phyloP scores from a whole-genome alignment of 306 rosid species.

The Hippophae gyantsensis region DNA sequence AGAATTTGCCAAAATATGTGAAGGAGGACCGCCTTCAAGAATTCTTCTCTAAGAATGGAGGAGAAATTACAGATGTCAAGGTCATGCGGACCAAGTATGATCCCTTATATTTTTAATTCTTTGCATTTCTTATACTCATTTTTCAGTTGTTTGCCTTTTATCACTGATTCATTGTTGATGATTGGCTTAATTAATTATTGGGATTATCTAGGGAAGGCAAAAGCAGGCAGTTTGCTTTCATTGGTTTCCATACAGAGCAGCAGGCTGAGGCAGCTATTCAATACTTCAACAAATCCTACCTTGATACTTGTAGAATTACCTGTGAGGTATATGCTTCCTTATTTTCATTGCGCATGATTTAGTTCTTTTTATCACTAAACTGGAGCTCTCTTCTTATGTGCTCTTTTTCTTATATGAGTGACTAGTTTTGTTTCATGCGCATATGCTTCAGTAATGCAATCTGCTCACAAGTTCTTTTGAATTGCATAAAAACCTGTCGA shows the following conservation, averaged over 20 bases:
- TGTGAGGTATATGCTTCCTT: constrained; percentile 56
- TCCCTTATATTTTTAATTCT: not conserved
- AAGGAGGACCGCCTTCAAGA: constrained; percentile 51
- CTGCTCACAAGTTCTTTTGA: too few species aligned
- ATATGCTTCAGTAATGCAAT: too few species aligned
- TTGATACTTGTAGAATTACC: constrained; percentile 43
- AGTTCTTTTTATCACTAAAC: not conserved
- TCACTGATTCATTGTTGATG: not conserved
- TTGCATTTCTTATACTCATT: not conserved
- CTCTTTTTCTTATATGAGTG: not conserved
- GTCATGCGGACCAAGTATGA: constrained; percentile 70
- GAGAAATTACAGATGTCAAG: constrained; percentile 76
- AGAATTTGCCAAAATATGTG: constrained; percentile 59
- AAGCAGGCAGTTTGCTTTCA: constrained; percentile 68
- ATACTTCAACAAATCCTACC: constrained; percentile 52
- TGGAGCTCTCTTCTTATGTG: not conserved
- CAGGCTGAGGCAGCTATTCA: constrained; percentile 66
- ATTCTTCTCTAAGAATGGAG: constrained; percentile 68
- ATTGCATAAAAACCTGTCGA: too few species aligned
- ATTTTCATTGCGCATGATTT: not conserved
- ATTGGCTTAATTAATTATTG: not conserved
- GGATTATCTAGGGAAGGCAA: constrained; percentile 50
- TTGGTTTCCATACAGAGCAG: constrained; percentile 56
- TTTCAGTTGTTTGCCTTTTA: not conserved
- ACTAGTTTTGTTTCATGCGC: not conserved